These are phyloP conservation scores for Didymella sp. DNA, from an alignment of 2,329 filamentous ascomycete genomes.

Conservation along the genomic window DNA sequence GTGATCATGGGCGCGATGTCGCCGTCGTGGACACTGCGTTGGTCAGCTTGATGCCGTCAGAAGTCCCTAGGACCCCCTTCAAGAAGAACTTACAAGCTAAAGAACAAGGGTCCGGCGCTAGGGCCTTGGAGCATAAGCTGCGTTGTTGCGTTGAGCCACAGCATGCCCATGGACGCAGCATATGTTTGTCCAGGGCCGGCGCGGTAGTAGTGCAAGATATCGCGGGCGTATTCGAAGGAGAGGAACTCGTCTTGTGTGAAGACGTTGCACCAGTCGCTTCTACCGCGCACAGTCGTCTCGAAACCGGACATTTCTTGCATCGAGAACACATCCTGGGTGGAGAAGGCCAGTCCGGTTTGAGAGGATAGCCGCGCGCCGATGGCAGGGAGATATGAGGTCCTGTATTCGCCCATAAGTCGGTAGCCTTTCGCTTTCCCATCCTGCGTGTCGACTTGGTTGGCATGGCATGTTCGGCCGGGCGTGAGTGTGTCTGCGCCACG, in stretches of 20 bases:
- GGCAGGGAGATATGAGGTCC: conserved; percentile 55
- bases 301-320: conserved; percentile 70
- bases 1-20: conserved; percentile 64
- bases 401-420: conserved; percentile 56
- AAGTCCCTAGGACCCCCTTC: no score
- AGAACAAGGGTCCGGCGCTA: conserved; percentile 58
- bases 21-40: conserved; percentile 61
- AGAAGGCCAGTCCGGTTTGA: conserved; percentile 54
- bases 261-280: conserved; percentile 63
- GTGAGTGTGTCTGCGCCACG: conserved; percentile 63
- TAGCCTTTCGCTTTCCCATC: conserved; percentile 61
- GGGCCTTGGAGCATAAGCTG: conserved; percentile 55
- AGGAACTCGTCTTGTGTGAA: conserved; percentile 63
- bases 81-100: conserved; percentile 59
- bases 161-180: conserved; percentile 61
- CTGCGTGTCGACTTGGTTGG: conserved; percentile 48
- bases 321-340: conserved; percentile 59
- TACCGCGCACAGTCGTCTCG: conserved; percentile 61
- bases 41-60: no score
- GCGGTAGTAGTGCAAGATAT: conserved; percentile 65
- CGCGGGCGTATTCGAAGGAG: conserved; percentile 65
- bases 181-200: conserved; percentile 64
- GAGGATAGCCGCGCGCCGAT: conserved; percentile 55
- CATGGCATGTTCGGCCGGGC: conserved; percentile 57
- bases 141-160: conserved; percentile 65